Evolutionary conservation across 495 filamentous ascomycete species (phyloP).

Genomic region (Aspergillus cavernicola): DNA sequence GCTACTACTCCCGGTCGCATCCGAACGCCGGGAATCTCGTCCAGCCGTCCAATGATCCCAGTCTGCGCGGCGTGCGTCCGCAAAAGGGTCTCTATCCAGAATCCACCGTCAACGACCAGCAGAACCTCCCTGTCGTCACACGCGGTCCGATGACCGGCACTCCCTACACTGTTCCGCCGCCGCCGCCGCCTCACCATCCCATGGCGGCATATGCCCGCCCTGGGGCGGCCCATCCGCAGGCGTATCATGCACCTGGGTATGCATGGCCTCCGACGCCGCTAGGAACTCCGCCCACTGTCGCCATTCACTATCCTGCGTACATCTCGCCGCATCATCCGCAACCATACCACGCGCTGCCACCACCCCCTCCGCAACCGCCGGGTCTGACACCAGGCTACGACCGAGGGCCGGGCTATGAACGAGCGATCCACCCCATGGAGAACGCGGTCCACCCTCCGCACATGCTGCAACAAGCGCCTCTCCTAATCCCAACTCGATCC

Average conservation of each 20-base stretch:
- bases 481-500: conserved; percentile 32
- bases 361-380: conserved; percentile 21
- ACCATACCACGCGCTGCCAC: conserved; percentile 25
- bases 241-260: conserved; percentile 49
- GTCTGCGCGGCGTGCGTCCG: conserved; percentile 78
- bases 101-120: conserved; percentile 85
- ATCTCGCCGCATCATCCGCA: conserved; percentile 34
- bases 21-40: conserved; percentile 62
- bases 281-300: conserved; percentile 39
- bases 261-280: conserved; percentile 65
- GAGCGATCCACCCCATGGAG: conserved; percentile 31
- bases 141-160: conserved; percentile 59
- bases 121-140: conserved; percentile 62
- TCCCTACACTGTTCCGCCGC: conserved; percentile 37
- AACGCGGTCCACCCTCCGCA: conserved; percentile 21
- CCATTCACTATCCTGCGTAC: conserved; percentile 37
- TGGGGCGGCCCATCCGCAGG: conserved; percentile 40
- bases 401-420: conserved; percentile 38
- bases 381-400: conserved; percentile 31
- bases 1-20: conserved; percentile 83
- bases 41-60: conserved; percentile 75
- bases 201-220: conserved; percentile 48
- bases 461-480: conserved; percentile 14
- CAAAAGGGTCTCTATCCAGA: conserved; percentile 94
- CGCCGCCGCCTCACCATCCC: conserved; percentile 37